Evolutionary conservation across 2,329 filamentous ascomycete species (phyloP), one percentile per base, ranked within the genome.

Genomic region (Sporothrix inflata): DNA sequence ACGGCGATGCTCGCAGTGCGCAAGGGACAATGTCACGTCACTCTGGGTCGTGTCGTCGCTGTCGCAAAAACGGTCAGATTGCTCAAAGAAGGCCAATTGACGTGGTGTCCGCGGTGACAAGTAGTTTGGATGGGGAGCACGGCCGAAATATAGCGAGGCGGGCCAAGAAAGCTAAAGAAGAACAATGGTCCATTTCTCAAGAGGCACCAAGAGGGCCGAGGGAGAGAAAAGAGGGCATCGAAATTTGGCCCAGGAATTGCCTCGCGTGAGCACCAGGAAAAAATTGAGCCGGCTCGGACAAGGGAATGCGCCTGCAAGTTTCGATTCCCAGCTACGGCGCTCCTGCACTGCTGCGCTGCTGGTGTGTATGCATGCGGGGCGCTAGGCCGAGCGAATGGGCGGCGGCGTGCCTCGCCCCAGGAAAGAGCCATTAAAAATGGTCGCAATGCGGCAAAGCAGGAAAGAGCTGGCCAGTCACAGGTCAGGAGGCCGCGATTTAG

Each of bases 261-360:
- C 66, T 69, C 67, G 67, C 67, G 51, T 69, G 67, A 69, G 51
- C 67, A 69, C 34, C 47, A 57, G 51, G 67, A 69, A 69, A 69
- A 69, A 69, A 69, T 69, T 7, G 51, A 69, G 51, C 67, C 66
- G 66, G 66, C 47, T 69, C 27, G 45, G 24, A 51, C 61, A 27
- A 55, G 51, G 42, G 14, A 49, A n/a, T 38, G 47, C 65, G 45
- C 47, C 47, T 53, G 66, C 30, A 21, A 7, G 38, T 38, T 60
- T 60, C 61, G 63, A 67, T 30, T 51, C 24, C 42, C 34, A 49
- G 42, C 24, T 14, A n/a, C 63, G 27, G 63, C 42, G 21, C 4
- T 55, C 53, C 53, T 24, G 19, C 34, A 53, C 40, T 27, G 51
- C 51, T 24, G 24, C 21, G 4, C 4, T 34, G 42, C 38, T 67